A percentile compares a stretch with the other conserved stretches of the same genome.
Conservation (phyloP, 768 basidiomycete genomes). For the Cantharellus anzutake region DNA sequence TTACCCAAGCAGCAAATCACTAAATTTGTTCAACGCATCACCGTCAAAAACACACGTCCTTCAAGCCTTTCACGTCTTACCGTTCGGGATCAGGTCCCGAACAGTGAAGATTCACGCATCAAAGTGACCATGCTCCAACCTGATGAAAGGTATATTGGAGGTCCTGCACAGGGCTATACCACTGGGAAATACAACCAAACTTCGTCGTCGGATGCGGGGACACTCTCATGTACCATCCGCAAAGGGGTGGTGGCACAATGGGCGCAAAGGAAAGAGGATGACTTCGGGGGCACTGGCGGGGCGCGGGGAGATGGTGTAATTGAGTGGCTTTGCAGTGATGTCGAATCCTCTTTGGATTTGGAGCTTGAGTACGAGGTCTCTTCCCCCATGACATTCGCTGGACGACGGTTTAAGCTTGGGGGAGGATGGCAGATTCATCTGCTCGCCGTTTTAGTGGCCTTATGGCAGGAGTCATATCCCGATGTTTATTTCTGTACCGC, state of each 20-base stretch:
- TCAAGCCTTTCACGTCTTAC: not conserved
- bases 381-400: conserved; percentile 14
- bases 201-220: not conserved
- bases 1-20: conserved; percentile 6
- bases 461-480: too few species aligned
- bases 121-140: conserved; percentile 7
- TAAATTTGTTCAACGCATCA: conserved; percentile 6
- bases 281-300: not conserved
- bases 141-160: not conserved
- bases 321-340: conserved; percentile 31
- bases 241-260: conserved; percentile 21
- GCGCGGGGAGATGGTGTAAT: conserved; percentile 25
- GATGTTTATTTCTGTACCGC: too few species aligned
- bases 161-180: not conserved
- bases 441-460: too few species aligned
- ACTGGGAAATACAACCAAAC: not conserved
- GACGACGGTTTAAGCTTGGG: too few species aligned
- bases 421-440: too few species aligned
- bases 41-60: conserved; percentile 7
- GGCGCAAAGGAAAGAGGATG: conserved; percentile 13
- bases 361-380: conserved; percentile 36
- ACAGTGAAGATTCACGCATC: conserved; percentile 7
- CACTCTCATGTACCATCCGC: not conserved
- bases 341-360: conserved; percentile 25
- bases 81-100: conserved; percentile 8